phyloP scores from a whole-genome alignment of 805 yeast genomes.

The Priceomyces castillae region DNA sequence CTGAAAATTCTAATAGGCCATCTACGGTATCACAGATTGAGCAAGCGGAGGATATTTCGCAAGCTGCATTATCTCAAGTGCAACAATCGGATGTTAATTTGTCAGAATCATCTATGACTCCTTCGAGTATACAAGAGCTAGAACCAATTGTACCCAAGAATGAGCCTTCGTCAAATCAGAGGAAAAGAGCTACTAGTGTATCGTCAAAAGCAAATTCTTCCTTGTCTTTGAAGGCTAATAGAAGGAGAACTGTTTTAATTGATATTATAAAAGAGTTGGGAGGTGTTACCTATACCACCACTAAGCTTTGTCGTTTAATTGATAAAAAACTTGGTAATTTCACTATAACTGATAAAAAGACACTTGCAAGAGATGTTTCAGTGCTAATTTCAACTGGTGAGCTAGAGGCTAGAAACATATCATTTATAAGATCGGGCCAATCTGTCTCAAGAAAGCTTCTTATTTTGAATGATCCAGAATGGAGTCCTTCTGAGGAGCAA shows the following conservation, averaged over 20 bases:
- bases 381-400: constrained; percentile 20
- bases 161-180: not conserved
- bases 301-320: constrained; percentile 28
- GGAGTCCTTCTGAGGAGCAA: constrained; percentile 25
- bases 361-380: constrained; percentile 38
- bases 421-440: constrained; percentile 26
- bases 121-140: constrained; percentile 8
- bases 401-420: constrained; percentile 22
- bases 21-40: not conserved
- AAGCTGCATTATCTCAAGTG: not conserved
- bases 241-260: constrained; percentile 28
- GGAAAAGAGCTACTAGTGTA: not conserved
- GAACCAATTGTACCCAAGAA: constrained; percentile 11
- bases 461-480: constrained; percentile 25
- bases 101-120: constrained; percentile 3
- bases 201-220: constrained; percentile 7
- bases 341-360: constrained; percentile 37
- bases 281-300: constrained; percentile 36
- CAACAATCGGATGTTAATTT: not conserved
- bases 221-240: constrained; percentile 27
- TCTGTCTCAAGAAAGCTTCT: constrained; percentile 29
- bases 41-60: not conserved
- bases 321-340: constrained; percentile 27
- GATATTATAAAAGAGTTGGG: constrained; percentile 33
- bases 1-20: not conserved